Evolutionary conservation across 2,329 filamentous ascomycete genomes (phyloP).

Genomic region (Eutypella sp.): DNA sequence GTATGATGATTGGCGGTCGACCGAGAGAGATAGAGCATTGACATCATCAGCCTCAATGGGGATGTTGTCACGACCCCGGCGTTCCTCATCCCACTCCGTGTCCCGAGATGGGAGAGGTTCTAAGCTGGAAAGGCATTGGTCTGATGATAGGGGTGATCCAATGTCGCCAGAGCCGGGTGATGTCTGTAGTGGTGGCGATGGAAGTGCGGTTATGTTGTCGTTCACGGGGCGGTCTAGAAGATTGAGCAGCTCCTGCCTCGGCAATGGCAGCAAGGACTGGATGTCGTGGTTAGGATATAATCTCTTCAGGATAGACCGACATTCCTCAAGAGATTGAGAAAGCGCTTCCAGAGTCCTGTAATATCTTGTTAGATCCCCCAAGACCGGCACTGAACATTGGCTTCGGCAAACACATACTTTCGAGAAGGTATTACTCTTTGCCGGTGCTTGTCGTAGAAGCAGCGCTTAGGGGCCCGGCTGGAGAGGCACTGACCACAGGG

Average conservation of each 20-base stretch:
- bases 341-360: constrained; percentile 54
- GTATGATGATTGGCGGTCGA: constrained; percentile 60
- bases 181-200: constrained; percentile 49
- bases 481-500: constrained; percentile 80
- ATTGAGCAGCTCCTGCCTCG: constrained; percentile 54
- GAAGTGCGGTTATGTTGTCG: constrained; percentile 39
- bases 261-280: constrained; percentile 47
- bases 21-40: constrained; percentile 59
- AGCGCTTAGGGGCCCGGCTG: constrained; percentile 73
- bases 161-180: constrained; percentile 44
- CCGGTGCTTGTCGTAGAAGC: constrained; percentile 76
- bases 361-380: constrained; percentile 12
- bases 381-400: not conserved
- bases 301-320: constrained; percentile 55
- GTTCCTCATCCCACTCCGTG: constrained; percentile 63
- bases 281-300: constrained; percentile 56
- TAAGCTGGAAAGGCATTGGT: constrained; percentile 46
- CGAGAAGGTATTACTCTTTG: constrained; percentile 72
- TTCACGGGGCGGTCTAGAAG: constrained; percentile 46
- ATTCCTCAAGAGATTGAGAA: constrained; percentile 62
- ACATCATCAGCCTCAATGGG: constrained; percentile 66
- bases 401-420: constrained; percentile 50
- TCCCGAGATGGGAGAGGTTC: constrained; percentile 66
- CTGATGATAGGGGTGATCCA: constrained; percentile 45
- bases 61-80: constrained; percentile 48